Conservation (phyloP, 225 moss, liverwort and hornwort species). For the Polytrichum commune region DNA sequence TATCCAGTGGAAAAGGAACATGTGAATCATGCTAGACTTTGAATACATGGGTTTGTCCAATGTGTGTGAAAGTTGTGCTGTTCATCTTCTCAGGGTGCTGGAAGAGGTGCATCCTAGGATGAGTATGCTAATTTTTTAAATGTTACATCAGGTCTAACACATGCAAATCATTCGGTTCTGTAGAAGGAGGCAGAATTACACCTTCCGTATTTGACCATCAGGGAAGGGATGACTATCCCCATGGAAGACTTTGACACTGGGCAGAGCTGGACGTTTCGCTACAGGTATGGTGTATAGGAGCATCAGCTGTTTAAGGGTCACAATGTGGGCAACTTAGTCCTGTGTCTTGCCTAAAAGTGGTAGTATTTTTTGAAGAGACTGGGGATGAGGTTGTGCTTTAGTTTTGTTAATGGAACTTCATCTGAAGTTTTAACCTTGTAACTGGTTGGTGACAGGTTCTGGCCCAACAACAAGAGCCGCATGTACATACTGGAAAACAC, state of each 20-base stretch:
- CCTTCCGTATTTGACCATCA: constrained; percentile 43
- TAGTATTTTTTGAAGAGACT: background rate
- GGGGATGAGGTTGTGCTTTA: no score
- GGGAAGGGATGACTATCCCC: constrained; percentile 46
- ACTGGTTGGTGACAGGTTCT: constrained; percentile 28
- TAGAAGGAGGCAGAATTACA: constrained; percentile 60
- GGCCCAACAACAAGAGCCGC: constrained; percentile 68
- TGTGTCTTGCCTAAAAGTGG: background rate
- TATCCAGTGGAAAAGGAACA: no score
- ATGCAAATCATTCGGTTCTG: background rate
- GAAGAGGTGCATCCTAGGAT: no score
- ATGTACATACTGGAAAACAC: constrained; percentile 66
- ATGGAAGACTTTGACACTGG: constrained; percentile 55
- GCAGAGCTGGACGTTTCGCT: constrained; percentile 55
- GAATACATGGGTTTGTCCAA: background rate
- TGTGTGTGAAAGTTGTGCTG: no score
- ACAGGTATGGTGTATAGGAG: constrained; percentile 27
- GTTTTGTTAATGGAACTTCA: no score
- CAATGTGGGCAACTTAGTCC: background rate
- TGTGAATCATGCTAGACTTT: no score
- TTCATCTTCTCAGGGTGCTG: no score
- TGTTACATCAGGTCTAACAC: no score
- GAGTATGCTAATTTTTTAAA: no score
- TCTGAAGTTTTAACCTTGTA: no score
- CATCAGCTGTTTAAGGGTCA: background rate